Conservation (phyloP, 1,284 basidiomycete species). For the Ceratobasidium sp. region DNA sequence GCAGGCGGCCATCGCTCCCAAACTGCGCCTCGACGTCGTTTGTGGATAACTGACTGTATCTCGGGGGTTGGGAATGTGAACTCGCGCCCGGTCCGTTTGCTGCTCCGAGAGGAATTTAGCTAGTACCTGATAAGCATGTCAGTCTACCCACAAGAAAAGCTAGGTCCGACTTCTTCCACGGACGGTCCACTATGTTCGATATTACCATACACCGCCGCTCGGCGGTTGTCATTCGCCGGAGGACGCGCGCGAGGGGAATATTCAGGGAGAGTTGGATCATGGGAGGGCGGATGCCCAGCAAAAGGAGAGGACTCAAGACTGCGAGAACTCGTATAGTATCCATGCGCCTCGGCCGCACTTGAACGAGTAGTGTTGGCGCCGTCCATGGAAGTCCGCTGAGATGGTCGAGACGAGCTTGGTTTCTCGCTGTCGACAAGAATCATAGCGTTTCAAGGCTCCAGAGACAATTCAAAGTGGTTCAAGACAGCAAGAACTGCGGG, state of each 20-base stretch:
- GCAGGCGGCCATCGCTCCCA: conserved; percentile 16
- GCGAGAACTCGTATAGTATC: background rate
- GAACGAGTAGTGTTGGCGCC: background rate
- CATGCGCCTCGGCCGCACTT: background rate
- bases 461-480: background rate
- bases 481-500: background rate
- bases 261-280: conserved; percentile 4
- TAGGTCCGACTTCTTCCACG: background rate
- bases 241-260: conserved; percentile 22
- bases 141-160: background rate
- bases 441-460: background rate
- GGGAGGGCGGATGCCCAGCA: background rate
- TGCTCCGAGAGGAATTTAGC: background rate
- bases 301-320: background rate
- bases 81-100: background rate
- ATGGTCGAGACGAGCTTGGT: background rate
- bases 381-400: background rate
- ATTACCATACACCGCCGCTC: background rate
- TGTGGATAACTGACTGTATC: background rate
- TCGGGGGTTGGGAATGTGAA: background rate
- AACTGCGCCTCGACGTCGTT: background rate
- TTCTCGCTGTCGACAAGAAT: conserved; percentile 13
- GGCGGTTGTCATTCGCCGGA: background rate
- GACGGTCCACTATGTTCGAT: background rate
- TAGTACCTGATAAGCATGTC: background rate